phyloP scores from a whole-genome alignment of 2,329 filamentous ascomycete species.

The Lecanicillium sp. region DNA sequence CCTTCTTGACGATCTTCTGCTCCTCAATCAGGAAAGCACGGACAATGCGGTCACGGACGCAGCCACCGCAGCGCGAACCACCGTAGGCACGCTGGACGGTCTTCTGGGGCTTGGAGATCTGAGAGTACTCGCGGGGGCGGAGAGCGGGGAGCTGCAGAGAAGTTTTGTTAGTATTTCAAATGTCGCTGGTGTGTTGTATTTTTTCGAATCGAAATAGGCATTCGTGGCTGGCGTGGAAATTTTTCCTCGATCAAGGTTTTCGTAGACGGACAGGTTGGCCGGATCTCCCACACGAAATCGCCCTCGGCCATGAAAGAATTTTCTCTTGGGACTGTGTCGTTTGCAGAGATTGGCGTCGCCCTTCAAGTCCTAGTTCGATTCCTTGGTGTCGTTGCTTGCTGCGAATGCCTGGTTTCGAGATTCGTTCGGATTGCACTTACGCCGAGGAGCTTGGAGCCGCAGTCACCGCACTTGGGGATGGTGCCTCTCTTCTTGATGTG shows the following conservation, averaged over 20 bases:
- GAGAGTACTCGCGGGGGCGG: slow-evolving; percentile 94
- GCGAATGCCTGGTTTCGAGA: slow-evolving; percentile 9
- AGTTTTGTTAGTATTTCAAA: slow-evolving; percentile 1
- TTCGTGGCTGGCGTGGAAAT: too few species aligned
- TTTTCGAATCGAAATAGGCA: neutral
- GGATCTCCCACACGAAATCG: too few species aligned
- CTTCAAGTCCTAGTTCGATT: slow-evolving; percentile 1
- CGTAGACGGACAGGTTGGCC: too few species aligned
- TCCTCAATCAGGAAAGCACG: slow-evolving; percentile 99
- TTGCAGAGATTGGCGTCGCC: neutral
- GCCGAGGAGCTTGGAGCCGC: slow-evolving; percentile 92
- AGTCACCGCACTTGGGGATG: slow-evolving; percentile 98
- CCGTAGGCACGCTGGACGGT: slow-evolving; percentile 97
- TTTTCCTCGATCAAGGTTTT: too few species aligned
- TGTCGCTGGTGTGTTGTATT: neutral
- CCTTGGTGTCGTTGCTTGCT: slow-evolving; percentile 3
- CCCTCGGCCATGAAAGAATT: too few species aligned
- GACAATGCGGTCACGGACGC: slow-evolving; percentile 95
- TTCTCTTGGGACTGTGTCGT: too few species aligned
- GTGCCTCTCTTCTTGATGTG: slow-evolving; percentile 99
- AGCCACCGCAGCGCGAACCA: slow-evolving; percentile 96
- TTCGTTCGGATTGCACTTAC: slow-evolving; percentile 56
- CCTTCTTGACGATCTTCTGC: slow-evolving; percentile 99
- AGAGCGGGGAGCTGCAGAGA: slow-evolving; percentile 78
- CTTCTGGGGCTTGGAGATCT: slow-evolving; percentile 98